Percentiles rank a stretch among this genome's conserved stretches.
These are phyloP conservation scores for Kodamaea ohmeri DNA, from an alignment of 1,139 yeast genomes.

Conservation along the genomic window DNA sequence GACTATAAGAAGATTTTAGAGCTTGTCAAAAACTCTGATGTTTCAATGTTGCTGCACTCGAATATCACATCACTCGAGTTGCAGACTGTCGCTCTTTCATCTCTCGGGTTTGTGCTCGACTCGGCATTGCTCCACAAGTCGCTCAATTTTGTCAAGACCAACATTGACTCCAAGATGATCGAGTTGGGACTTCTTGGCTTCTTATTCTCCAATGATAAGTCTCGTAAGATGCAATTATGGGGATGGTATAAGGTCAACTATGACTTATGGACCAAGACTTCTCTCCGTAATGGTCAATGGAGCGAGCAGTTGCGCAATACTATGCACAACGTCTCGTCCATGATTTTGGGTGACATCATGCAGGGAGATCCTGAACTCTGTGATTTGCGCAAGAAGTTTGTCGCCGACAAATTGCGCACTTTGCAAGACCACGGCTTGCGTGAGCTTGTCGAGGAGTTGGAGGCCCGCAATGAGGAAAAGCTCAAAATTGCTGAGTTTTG, in stretches of 20 bases:
- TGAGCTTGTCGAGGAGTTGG: constrained; percentile 21
- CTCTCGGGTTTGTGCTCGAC: constrained; percentile 48
- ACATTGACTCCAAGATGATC: constrained; percentile 51
- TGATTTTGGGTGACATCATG: constrained; percentile 45
- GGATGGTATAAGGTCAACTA: constrained; percentile 55
- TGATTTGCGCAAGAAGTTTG: constrained; percentile 24
- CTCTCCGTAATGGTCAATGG: constrained; percentile 45
- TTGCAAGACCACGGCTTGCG: constrained; percentile 38
- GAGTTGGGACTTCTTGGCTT: constrained; percentile 58
- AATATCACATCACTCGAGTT: constrained; percentile 33
- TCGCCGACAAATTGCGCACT: constrained; percentile 26
- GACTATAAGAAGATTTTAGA: constrained; percentile 58
- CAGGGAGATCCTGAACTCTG: constrained; percentile 30
- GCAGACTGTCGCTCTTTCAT: constrained; percentile 53
- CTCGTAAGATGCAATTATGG: constrained; percentile 37
- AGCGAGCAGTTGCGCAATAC: constrained; percentile 39
- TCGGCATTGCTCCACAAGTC: constrained; percentile 49
- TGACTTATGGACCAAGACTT: constrained; percentile 47
- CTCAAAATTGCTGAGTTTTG: constrained; percentile 7
- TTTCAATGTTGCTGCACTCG: constrained; percentile 34
- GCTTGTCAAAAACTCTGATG: constrained; percentile 48
- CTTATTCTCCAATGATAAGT: constrained; percentile 22
- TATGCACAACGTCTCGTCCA: constrained; percentile 37
- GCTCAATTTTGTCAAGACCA: constrained; percentile 53
- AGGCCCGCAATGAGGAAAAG: constrained; percentile 22